Evolutionary conservation across 108 stramenopile species (phyloP), one percentile per base, ranked within the genome.

Genomic region (Nitzschia putrida): DNA sequence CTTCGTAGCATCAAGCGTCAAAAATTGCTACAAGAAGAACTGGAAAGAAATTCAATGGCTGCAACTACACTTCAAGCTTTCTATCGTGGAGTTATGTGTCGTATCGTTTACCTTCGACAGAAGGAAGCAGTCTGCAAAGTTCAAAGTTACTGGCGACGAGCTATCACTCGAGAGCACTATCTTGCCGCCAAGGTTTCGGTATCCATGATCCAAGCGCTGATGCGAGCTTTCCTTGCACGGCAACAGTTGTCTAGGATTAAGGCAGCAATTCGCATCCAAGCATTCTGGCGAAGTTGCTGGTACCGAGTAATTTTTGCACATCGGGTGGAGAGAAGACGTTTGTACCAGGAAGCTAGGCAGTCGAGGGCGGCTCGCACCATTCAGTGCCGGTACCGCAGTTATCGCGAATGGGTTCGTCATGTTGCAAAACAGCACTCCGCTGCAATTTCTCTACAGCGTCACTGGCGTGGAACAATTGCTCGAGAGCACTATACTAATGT

Each of bases 191-290:
- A 34, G 29, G 29, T 34, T 34, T 34, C 29, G 29, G 29, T 34
- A 34, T 34, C 29, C 29, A 34, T 34, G 29, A 4, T 34, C 29
- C 29, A 34, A 4, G 29, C 29, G 3, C 29, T 34, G 29, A 34
- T 34, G 29, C 29, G 29, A 4, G 1, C 29, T 34, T 34, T 34
- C 4, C 29, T 34, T 34, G 29, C 4, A 34, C 29, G 29, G 4
- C 1, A 34, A 34, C 29, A 3, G 29, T 4, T 34, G 29, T 34
- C 29, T 34, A 34, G 29, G 29, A 34, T 34, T 1, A 18, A 2
- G 26, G 41, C 64, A 20, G 54, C 55, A 42, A 57, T 56, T n/a
- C 24, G 25, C 37, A 66, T 68, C 39, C 67, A 68, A 53, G 23
- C 21, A 2, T 44, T 26, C 9, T 68, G 67, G 67, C 34, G 29